Evolutionary conservation across 2,329 filamentous ascomycete species (phyloP), one percentile per base, ranked within the genome.

Genomic region (Sordariomycetes sp.): DNA sequence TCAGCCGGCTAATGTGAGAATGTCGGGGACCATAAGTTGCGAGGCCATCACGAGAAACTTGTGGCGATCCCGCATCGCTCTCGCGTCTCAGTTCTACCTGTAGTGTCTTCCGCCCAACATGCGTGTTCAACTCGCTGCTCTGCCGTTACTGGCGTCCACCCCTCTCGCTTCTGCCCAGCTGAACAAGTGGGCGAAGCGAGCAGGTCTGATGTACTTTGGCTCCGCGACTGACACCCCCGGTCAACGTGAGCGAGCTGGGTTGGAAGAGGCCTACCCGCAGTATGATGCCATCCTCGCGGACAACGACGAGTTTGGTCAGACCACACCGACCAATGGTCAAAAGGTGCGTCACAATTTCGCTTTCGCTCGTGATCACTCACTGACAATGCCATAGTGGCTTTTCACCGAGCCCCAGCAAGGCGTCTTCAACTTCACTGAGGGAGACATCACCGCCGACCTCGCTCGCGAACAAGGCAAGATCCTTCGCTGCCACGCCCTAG

Each of bases 401-500:
- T 66, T 70, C 47, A 73, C 62, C 30, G 77, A 82, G 54, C 75
- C 75, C 3, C 46, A 64, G 30, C 69, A 64, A 21, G 65, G 64
- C 33, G 57, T 66, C 35, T 82, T 81, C 64, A 73, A 74, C 53
- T 82, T 66, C 53, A 71, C 68, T 20, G 62, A 68, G 23, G 75
- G 71, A 30, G 72, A 80, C 35, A 56, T 62, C 32, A 59, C 69
- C 19, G 50, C 64, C 32, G 47, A 57, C 26, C 54, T 67, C 35
- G 66, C 67, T 23, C 46, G 53, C 26, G 46, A 56, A 32, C 58
- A 63, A 25, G 48, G 53, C 39, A 59, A 68, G 43, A 39, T 70
- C 19, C 58, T 78, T 12, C 66, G 77, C 36, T 81, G 78, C 54
- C 78, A 82, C 52, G 78, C 66, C 33, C 46, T 68, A n/a, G 58